Base-by-base conservation (phyloP, 768 basidiomycete species). In the Boletus rufocinnamomeus region DNA sequence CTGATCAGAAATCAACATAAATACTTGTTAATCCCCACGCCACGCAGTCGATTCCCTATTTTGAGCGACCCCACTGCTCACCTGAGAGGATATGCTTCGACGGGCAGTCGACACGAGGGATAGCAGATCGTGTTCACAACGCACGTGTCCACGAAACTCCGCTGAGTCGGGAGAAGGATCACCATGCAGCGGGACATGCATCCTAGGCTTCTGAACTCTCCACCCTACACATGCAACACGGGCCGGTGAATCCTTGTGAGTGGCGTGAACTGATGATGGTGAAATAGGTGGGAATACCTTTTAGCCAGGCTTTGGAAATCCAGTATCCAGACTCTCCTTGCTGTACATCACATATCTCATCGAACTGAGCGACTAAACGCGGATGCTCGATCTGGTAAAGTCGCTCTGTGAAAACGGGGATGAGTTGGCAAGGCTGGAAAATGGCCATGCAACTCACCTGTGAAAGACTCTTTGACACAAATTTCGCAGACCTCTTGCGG, bases 221-320 rank as follows among this genome's bases (percentile, higher is more conserved):
- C 93, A 95, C 69, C 91, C 93, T 94, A 35, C 57, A 7, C 46
- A 61, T 51, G 48, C 51, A 52, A 62, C 56, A 53, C 51, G 2
- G 52, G 35, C n/a, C 21, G 43, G 37, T 56, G 32, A 59, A 48
- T 48, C 40, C 9, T 21, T 13, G 47, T 69, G 40, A 65, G 53
- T 57, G 58, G 55, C 30, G 41, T 37, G 37, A 61, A 45, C 9
- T 32, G 41, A 57, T 59, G 60, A 16, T 44, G 61, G 65, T 58
- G 6, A 49, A 58, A 58, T 50, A 30, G 25, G 45, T 9, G 37
- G 54, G 38, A 61, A 45, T 57, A 88, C 91, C 91, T 82, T 81
- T 88, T 4, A 89, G 70, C 93, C 93, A 94, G 7, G 74, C 70
- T 67, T 87, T 91, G 0, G 92, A 93, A 66, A 93, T 83, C 86